phyloP scores from a whole-genome alignment of 768 basidiomycete species.

The Boletus huronensis region DNA sequence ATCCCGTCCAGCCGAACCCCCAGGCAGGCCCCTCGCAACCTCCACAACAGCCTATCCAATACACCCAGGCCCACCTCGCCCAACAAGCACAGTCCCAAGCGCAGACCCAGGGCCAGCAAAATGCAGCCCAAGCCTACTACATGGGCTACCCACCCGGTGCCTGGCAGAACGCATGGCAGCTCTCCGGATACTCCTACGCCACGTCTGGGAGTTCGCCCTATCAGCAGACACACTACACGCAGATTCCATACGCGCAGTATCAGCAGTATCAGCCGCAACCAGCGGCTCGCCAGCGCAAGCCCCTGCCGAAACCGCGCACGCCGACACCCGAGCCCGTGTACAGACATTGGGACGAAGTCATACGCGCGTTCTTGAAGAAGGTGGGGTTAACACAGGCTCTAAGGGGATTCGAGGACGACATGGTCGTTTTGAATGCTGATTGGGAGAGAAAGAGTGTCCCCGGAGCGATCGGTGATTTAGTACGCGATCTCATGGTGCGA shows the following conservation, averaged over 20 bases:
- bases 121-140: slow-evolving; percentile 29
- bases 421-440: slow-evolving; percentile 63
- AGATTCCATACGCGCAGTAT: slow-evolving; percentile 34
- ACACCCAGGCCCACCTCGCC: slow-evolving; percentile 17
- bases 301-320: slow-evolving; percentile 25
- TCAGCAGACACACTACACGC: slow-evolving; percentile 34
- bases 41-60: slow-evolving; percentile 16
- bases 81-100: slow-evolving; percentile 19
- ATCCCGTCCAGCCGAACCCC: slow-evolving; percentile 11
- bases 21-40: slow-evolving; percentile 19
- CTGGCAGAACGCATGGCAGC: slow-evolving; percentile 35
- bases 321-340: slow-evolving; percentile 44
- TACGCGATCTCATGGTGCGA: slow-evolving; percentile 50
- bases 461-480: slow-evolving; percentile 49
- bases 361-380: slow-evolving; percentile 51
- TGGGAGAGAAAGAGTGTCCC: slow-evolving; percentile 62
- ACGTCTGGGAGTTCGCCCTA: slow-evolving; percentile 29
- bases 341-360: slow-evolving; percentile 58
- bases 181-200: slow-evolving; percentile 32
- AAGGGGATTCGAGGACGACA: slow-evolving; percentile 64
- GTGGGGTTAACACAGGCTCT: slow-evolving; percentile 57
- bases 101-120: slow-evolving; percentile 25
- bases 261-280: slow-evolving; percentile 31
- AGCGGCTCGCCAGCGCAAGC: slow-evolving; percentile 30
- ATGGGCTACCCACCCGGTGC: slow-evolving; percentile 33